Evolutionary conservation across 352 stramenopile genomes (phyloP).

Genomic region (Aphanomyces stellatus): DNA sequence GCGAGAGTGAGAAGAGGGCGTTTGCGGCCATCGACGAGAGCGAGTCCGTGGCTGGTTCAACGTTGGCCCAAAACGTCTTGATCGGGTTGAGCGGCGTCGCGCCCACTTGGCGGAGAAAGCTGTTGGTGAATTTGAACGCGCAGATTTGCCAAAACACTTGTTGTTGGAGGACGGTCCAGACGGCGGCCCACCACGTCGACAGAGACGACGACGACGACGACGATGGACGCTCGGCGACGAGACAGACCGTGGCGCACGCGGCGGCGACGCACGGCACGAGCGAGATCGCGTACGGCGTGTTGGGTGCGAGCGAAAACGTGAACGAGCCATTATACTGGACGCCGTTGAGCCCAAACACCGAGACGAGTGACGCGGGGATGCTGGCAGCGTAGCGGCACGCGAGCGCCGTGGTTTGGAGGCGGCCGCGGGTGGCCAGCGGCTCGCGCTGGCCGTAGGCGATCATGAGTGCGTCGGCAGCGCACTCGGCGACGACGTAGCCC

Average conservation of each 20-base stretch:
- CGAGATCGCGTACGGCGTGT: background rate
- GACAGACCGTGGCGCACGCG: background rate
- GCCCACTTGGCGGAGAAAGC: background rate
- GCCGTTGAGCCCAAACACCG: constrained; percentile 12
- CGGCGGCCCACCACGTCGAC: background rate
- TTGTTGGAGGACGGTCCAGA: constrained; percentile 13
- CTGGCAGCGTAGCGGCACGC: background rate
- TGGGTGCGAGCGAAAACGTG: background rate
- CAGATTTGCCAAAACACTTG: constrained; percentile 18
- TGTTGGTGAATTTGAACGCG: constrained; percentile 3
- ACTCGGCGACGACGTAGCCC: constrained; percentile 60
- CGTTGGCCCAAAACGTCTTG: background rate
- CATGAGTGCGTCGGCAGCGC: constrained; percentile 60
- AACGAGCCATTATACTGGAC: constrained; percentile 10
- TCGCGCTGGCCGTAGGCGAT: constrained; percentile 64
- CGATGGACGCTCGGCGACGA: background rate
- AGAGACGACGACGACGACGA: background rate
- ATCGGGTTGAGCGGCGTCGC: constrained; percentile 3
- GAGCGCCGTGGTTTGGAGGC: constrained; percentile 10
- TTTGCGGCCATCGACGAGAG: background rate
- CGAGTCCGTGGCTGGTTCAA: background rate
- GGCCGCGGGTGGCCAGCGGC: constrained; percentile 46
- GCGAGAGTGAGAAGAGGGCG: background rate
- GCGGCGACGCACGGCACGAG: constrained; percentile 3
- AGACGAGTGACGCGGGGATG: background rate